phyloP scores from a whole-genome alignment of 805 yeast species.

The Wickerhamiella cacticola region DNA sequence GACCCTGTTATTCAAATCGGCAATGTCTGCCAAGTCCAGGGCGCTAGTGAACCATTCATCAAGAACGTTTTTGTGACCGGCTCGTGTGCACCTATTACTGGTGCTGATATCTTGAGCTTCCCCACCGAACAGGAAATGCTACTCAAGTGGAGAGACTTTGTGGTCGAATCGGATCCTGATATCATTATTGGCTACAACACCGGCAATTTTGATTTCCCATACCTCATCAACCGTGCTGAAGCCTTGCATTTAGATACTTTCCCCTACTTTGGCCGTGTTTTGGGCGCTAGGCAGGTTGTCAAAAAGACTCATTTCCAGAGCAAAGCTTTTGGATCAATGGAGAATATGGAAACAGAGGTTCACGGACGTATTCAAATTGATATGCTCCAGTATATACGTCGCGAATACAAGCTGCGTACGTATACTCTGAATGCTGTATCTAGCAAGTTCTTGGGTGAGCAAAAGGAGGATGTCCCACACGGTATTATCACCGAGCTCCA shows the following conservation, averaged over 20 bases:
- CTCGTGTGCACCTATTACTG: slow-evolving; percentile 85
- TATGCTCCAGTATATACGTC: slow-evolving; percentile 78
- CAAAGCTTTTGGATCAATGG: slow-evolving; percentile 92
- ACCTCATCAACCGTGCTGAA: slow-evolving; percentile 73
- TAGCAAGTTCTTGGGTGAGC: slow-evolving; percentile 86
- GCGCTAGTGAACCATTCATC: slow-evolving; percentile 78
- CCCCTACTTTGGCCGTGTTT: slow-evolving; percentile 78
- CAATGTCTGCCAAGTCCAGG: slow-evolving; percentile 75
- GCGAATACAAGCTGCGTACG: slow-evolving; percentile 89
- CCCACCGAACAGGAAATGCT: slow-evolving; percentile 72
- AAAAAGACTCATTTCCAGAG: slow-evolving; percentile 80
- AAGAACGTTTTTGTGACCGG: slow-evolving; percentile 90
- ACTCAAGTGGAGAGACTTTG: slow-evolving; percentile 73
- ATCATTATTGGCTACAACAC: slow-evolving; percentile 94
- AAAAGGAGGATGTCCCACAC: slow-evolving; percentile 96
- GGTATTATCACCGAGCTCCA: slow-evolving; percentile 91
- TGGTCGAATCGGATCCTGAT: slow-evolving; percentile 81
- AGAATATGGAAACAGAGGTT: slow-evolving; percentile 77
- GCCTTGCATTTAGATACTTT: slow-evolving; percentile 55
- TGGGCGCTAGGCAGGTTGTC: slow-evolving; percentile 56
- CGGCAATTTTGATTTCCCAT: slow-evolving; percentile 90
- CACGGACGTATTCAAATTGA: slow-evolving; percentile 96
- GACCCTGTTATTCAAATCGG: slow-evolving; percentile 98
- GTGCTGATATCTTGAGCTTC: slow-evolving; percentile 74
- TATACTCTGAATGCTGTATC: slow-evolving; percentile 93